Evolutionary conservation across 1,139 yeast genomes (phyloP).

Genomic region (Suhomyces choctaworum): DNA sequence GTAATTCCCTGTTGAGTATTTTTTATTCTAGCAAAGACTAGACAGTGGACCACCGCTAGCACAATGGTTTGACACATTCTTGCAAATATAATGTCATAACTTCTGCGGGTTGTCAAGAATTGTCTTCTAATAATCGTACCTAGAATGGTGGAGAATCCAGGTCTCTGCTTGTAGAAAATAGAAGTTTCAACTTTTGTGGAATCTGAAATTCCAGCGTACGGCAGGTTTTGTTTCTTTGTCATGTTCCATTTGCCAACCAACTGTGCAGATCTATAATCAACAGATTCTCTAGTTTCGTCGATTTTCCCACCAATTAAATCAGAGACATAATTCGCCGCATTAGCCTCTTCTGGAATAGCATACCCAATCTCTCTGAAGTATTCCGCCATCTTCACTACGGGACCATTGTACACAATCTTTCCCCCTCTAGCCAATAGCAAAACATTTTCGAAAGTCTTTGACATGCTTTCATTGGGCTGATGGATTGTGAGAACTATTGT

Average conservation of each 20-base stretch:
- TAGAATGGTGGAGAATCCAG: conserved; percentile 25
- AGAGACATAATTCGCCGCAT: conserved; percentile 71
- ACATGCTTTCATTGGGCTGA: conserved; percentile 74
- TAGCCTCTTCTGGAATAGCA: conserved; percentile 57
- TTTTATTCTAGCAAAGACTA: conserved; percentile 71
- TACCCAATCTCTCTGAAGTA: conserved; percentile 50
- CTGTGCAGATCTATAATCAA: conserved; percentile 31
- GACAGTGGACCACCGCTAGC: conserved; percentile 63
- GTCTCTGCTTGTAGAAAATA: conserved; percentile 7
- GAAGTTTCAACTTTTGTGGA: conserved; percentile 7
- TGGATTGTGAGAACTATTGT: conserved; percentile 81
- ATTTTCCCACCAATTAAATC: conserved; percentile 62
- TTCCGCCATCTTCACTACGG: conserved; percentile 38
- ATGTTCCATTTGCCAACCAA: conserved; percentile 42
- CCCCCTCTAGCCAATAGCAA: conserved; percentile 75
- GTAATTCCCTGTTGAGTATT: conserved; percentile 57
- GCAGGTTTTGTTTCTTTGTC: background rate
- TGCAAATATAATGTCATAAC: conserved; percentile 63
- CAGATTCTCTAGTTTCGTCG: conserved; percentile 32
- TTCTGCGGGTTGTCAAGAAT: conserved; percentile 52
- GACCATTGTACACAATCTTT: conserved; percentile 62
- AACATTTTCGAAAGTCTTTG: conserved; percentile 63
- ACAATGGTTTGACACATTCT: conserved; percentile 67
- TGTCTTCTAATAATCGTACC: conserved; percentile 36
- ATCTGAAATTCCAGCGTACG: background rate